Conservation (phyloP, 352 stramenopile species). For the Pythium folliculosum region DNA sequence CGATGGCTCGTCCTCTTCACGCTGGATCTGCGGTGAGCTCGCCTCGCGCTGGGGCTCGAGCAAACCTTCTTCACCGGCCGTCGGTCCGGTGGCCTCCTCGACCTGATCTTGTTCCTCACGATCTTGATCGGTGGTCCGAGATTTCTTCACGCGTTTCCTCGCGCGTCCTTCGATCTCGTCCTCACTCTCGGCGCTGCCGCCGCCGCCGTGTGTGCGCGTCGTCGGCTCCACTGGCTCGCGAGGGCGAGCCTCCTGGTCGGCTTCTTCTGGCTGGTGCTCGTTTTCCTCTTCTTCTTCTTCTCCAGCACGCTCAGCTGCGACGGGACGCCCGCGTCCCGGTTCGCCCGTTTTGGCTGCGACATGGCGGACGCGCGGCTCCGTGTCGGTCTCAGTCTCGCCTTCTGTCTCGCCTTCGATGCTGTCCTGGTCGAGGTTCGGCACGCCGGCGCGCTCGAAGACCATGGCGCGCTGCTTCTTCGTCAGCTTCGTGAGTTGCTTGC, state of each 20-base stretch:
- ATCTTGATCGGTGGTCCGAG: neutral
- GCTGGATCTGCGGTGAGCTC: neutral
- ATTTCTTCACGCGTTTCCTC: conserved; percentile 19
- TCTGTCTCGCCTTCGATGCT: neutral
- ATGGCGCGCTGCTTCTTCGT: conserved; percentile 34
- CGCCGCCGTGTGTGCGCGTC: neutral
- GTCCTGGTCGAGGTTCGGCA: neutral
- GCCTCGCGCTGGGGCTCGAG: neutral
- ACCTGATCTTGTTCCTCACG: neutral
- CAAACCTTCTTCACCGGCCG: too few species aligned
- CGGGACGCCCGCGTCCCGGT: neutral
- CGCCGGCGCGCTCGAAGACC: conserved; percentile 8
- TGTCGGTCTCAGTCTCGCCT: neutral
- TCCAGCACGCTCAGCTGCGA: neutral
- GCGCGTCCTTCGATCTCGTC: conserved; percentile 24
- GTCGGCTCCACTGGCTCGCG: too few species aligned
- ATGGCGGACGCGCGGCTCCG: neutral
- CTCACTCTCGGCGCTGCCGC: neutral
- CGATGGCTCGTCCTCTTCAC: neutral
- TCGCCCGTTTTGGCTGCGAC: neutral
- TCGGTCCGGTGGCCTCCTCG: too few species aligned
- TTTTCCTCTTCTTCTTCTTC: neutral
- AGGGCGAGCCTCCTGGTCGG: neutral
- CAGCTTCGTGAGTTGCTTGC: conserved; percentile 43
- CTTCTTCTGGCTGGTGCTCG: neutral